Evolutionary conservation across 2,329 filamentous ascomycete genomes (phyloP).

Genomic region (Juglanconis sp.): DNA sequence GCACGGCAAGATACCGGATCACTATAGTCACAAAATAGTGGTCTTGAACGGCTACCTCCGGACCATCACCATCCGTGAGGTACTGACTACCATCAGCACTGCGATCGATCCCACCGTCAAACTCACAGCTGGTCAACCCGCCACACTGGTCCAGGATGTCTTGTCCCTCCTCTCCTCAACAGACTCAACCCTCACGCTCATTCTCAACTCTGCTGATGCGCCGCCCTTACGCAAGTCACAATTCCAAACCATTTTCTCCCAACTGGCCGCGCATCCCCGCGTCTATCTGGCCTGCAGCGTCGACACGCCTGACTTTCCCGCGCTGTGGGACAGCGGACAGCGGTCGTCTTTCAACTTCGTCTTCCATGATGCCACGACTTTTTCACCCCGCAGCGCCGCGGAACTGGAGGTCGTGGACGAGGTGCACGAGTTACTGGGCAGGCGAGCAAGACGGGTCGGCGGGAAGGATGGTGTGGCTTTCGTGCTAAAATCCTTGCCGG

Average conservation of each 20-base stretch:
- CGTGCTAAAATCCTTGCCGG: conserved; percentile 83
- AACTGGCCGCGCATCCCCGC: conserved; percentile 69
- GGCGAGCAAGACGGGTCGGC: conserved; percentile 73
- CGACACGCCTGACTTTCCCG: conserved; percentile 81
- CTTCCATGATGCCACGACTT: conserved; percentile 94
- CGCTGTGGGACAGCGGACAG: conserved; percentile 87
- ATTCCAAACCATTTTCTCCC: conserved; percentile 70
- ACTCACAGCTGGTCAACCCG: conserved; percentile 59
- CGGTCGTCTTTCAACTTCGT: conserved; percentile 79
- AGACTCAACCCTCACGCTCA: conserved; percentile 55
- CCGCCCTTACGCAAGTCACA: conserved; percentile 67
- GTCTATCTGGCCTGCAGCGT: conserved; percentile 76
- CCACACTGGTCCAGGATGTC: conserved; percentile 66
- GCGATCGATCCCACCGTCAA: conserved; percentile 53
- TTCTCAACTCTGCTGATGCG: conserved; percentile 87
- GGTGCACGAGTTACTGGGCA: conserved; percentile 81
- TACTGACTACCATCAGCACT: conserved; percentile 65
- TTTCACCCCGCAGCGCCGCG: conserved; percentile 61
- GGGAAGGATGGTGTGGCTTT: conserved; percentile 90
- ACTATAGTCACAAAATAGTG: conserved; percentile 60
- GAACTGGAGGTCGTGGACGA: conserved; percentile 86
- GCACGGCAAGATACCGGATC: conserved; percentile 42
- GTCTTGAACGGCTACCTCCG: conserved; percentile 82
- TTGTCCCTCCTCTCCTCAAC: conserved; percentile 56
- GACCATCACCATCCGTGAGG: conserved; percentile 63